Conservation (phyloP, 2,329 filamentous ascomycete species). For the Pseudogymnoascus sp. region DNA sequence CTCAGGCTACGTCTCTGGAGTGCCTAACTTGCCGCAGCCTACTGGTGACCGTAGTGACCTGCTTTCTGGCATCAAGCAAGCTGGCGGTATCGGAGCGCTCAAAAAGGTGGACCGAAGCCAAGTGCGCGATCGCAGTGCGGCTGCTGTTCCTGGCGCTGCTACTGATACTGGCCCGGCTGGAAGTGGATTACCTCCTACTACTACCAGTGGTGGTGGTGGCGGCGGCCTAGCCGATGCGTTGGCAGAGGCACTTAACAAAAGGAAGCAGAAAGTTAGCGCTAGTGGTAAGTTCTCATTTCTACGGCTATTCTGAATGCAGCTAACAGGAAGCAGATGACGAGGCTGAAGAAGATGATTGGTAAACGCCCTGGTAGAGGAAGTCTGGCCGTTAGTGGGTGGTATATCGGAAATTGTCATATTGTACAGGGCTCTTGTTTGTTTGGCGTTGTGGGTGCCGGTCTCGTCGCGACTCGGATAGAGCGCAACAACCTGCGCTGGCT, state of each 20-base stretch:
- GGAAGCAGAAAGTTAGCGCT: slow-evolving; percentile 89
- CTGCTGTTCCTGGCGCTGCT: slow-evolving; percentile 46
- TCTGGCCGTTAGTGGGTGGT: neutral
- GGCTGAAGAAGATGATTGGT: slow-evolving; percentile 70
- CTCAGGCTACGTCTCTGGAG: slow-evolving; percentile 49
- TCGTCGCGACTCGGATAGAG: neutral
- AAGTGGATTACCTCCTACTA: slow-evolving; percentile 45
- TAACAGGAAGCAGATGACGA: slow-evolving; percentile 58
- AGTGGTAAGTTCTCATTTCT: slow-evolving; percentile 63
- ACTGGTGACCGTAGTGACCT: slow-evolving; percentile 50
- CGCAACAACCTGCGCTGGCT: slow-evolving; percentile 1
- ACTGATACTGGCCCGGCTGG: slow-evolving; percentile 43
- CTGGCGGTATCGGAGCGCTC: slow-evolving; percentile 58
- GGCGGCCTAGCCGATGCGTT: slow-evolving; percentile 74
- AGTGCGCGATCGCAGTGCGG: slow-evolving; percentile 65
- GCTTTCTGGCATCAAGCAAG: slow-evolving; percentile 64
- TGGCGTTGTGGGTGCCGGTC: neutral
- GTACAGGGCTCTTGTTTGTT: neutral
- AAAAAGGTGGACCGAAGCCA: slow-evolving; percentile 67
- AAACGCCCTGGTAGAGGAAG: slow-evolving; percentile 17
- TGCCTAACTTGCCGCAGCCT: slow-evolving; percentile 39
- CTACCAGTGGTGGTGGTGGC: slow-evolving; percentile 46
- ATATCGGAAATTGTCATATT: neutral
- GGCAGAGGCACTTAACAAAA: slow-evolving; percentile 66
- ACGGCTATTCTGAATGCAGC: slow-evolving; percentile 12